These are phyloP conservation scores for Selaginella moellendorffii DNA, from an alignment of 75 land plant species.

Conservation along the genomic window DNA sequence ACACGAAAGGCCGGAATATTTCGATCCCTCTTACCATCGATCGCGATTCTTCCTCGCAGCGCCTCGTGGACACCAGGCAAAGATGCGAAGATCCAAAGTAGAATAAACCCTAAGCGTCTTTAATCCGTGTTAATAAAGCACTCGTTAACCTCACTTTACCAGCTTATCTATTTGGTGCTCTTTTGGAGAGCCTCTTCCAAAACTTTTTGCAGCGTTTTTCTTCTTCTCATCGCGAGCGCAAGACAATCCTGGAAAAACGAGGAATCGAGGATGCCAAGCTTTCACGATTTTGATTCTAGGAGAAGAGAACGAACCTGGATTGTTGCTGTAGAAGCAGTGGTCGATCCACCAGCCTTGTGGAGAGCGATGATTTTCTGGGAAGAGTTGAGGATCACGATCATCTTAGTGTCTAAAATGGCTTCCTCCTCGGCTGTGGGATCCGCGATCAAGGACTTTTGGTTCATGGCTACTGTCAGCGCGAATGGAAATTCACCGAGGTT, in stretches of 20 bases:
- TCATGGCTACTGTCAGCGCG: constrained; percentile 53
- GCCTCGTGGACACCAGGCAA: too few species aligned
- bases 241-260: constrained; percentile 44
- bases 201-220: constrained; percentile 41
- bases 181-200: too few species aligned
- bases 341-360: constrained; percentile 74
- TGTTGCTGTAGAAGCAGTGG: constrained; percentile 49
- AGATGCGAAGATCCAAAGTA: too few species aligned
- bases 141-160: too few species aligned
- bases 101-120: too few species aligned
- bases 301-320: constrained; percentile 35
- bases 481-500: constrained; percentile 38
- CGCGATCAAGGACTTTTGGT: constrained; percentile 57
- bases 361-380: constrained; percentile 49
- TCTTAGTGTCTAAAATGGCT: constrained; percentile 48
- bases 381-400: constrained; percentile 55
- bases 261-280: not conserved
- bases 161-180: too few species aligned
- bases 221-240: constrained; percentile 40
- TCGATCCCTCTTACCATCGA: too few species aligned
- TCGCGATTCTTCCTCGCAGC: too few species aligned
- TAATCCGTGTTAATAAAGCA: too few species aligned
- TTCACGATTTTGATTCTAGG: not conserved
- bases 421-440: constrained; percentile 95
- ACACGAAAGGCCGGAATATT: too few species aligned